Base-by-base conservation (phyloP, 306 rosid species). In the Nissolia schottii region DNA sequence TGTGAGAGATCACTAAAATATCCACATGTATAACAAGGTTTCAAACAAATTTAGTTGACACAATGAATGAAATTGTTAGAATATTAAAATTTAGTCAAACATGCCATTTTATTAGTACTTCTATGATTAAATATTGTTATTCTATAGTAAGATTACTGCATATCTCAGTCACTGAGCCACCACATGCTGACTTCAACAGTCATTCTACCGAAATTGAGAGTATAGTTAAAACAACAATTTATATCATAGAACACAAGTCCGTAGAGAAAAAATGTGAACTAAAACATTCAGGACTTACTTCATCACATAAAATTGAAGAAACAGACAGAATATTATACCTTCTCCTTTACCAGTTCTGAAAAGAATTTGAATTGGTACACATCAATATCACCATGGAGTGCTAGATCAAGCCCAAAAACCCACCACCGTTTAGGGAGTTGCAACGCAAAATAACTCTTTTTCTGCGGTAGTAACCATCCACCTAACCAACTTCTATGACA, bases 391-490 rank as follows among this genome's bases (percentile, higher is more conserved):
- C 88, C 85, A 51, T 91, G 97, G 73, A 94, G 99, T 20, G 99
- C 96, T 50, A 85, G 86, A 73, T 94, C 99, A 56, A 94, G 84
- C 86, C 97, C 99, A 79, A 94, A 94, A 64, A 94, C 76, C 99
- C 99, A 94, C 99, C 99, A 94, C 69, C 86, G 66, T 83, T 88
- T 88, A 45, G 99, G 99, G 66, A 94, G 97, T 80, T 91, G 87
- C 84, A 94, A 80, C 70, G 99, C 99, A 65, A 94, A 94, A 74
- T 91, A 94, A 86, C 99, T 94, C 90, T 88, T 94, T 82, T 81
- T 94, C 79, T 94, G 99, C 56, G 96, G 97, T 93, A 94, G 89
- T 65, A 91, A 85, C 99, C 99, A 94, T 76, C 99, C 99, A 48
- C 99, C 99, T 85, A 94, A 86, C 99, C 99, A 94, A 84, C 81